Percentiles rank a stretch among this genome's conserved stretches.
These are phyloP conservation scores for Calocybe cyanea DNA, from an alignment of 768 basidiomycete species.

Conservation along the genomic window DNA sequence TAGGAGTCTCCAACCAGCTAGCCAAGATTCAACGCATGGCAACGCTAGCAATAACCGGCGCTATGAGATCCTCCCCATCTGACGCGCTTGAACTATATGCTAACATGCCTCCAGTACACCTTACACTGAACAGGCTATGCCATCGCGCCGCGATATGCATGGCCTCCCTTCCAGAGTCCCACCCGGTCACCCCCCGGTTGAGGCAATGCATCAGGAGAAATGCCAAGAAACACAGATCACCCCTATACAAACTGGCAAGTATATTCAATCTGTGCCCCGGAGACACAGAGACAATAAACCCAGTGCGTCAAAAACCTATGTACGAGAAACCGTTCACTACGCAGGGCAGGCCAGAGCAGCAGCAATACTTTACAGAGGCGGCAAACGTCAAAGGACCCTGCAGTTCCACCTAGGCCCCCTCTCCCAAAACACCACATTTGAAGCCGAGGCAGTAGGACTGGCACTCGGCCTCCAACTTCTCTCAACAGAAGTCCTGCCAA, in stretches of 20 bases:
- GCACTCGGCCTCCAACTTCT: too few species aligned
- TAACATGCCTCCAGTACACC: background rate
- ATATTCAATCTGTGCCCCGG: conserved; percentile 5
- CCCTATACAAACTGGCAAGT: conserved; percentile 9
- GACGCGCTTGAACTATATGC: conserved; percentile 19
- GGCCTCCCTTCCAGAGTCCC: conserved; percentile 1
- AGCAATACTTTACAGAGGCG: too few species aligned
- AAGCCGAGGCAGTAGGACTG: too few species aligned
- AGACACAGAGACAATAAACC: conserved; percentile 9
- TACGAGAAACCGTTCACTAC: too few species aligned
- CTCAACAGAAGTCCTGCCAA: too few species aligned
- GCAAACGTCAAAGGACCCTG: too few species aligned
- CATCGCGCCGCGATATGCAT: background rate
- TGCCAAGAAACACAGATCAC: conserved; percentile 8
- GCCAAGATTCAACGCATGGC: conserved; percentile 12
- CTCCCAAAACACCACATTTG: too few species aligned
- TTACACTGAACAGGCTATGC: background rate
- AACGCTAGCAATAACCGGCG: conserved; percentile 12
- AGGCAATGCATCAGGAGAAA: background rate
- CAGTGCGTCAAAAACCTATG: conserved; percentile 1
- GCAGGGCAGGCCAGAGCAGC: too few species aligned
- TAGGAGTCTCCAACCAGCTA: conserved; percentile 4
- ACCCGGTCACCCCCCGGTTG: conserved; percentile 10
- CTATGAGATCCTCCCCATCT: conserved; percentile 14
- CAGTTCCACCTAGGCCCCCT: too few species aligned